Conservation (phyloP, 805 yeast genomes). For the Yamadazyma tumulicola region DNA sequence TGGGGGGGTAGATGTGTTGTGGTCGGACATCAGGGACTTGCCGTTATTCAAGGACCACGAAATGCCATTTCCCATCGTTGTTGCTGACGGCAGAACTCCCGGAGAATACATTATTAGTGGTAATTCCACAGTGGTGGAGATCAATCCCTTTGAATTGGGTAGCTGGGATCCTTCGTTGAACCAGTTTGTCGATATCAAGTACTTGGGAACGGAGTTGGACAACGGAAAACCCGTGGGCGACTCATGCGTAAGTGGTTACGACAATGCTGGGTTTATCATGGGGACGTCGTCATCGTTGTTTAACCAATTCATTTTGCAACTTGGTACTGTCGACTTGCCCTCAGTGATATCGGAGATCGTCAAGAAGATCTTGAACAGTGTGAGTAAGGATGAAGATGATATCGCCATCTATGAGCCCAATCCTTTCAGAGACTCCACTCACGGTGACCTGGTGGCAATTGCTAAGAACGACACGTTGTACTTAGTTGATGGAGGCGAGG, state of each 20-base stretch:
- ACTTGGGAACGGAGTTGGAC: slow-evolving; percentile 62
- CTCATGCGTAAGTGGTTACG: slow-evolving; percentile 64
- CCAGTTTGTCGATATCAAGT: slow-evolving; percentile 63
- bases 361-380: slow-evolving; percentile 20
- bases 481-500: slow-evolving; percentile 42
- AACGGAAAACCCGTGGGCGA: slow-evolving; percentile 52
- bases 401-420: slow-evolving; percentile 71
- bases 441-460: slow-evolving; percentile 20
- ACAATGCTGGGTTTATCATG: slow-evolving; percentile 76
- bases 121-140: slow-evolving; percentile 38
- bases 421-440: slow-evolving; percentile 48
- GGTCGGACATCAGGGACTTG: slow-evolving; percentile 27
- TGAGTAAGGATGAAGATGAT: slow-evolving; percentile 54
- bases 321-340: slow-evolving; percentile 41
- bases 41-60: slow-evolving; percentile 24
- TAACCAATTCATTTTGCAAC: slow-evolving; percentile 58
- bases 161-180: slow-evolving; percentile 80
- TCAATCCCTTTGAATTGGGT: slow-evolving; percentile 53
- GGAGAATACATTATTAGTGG: slow-evolving; percentile 25
- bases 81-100: slow-evolving; percentile 38
- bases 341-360: slow-evolving; percentile 20
- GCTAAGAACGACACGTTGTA: slow-evolving; percentile 22
- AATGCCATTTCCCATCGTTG: slow-evolving; percentile 40
- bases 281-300: slow-evolving; percentile 84
- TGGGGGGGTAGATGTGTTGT: slow-evolving; percentile 25